Base-by-base conservation (phyloP, 495 filamentous ascomycete species). In the Hyaloscypha variabilis region DNA sequence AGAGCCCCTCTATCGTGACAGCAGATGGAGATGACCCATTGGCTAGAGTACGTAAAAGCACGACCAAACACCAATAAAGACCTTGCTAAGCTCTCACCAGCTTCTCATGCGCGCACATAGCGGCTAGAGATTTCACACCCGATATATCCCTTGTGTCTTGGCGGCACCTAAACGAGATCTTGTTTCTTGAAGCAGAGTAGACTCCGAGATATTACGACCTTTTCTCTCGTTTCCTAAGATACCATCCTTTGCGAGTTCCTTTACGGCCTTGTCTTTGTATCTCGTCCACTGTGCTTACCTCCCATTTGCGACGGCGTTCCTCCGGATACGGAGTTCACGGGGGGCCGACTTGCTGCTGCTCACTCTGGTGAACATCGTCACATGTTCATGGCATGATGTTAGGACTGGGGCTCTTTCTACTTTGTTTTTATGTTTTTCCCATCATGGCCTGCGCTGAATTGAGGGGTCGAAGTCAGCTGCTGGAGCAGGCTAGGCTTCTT, bases 21-120 rank as follows among this genome's bases (percentile, higher is more conserved):
- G 81, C 82, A 64, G 85, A 87, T 62, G 81, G 84, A 71, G 83
- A 86, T 34, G 88, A 93, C 81, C 85, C 89, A 49, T 76, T 92
- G 74, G 88, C 88, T 71, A 84, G 88, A 81, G 90, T 91, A 84
- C 81, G 87, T 84, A 76, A 67, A 69, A 77, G 69, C 26, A 5
- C 24, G 8, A 58, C 24, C 46, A 54, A 14, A 62, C 26, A 53
- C 13, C n/a, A 21, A 25, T 67, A 52, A 36, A 60, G 17, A 26
- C n/a, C 70, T 51, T 77, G 73, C 63, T 77, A 75, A 80, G 74
- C 75, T 31, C 51, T 72, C 59, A 59, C 14, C 64, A 76, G 79
- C 75, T 81, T 66, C 72, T 83, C 26, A 72, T 82, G 66, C 77
- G 80, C 60, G 78, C 78, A 63, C 82, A 85, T 66, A 83, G 81